Evolutionary conservation across 129 eudicot genomes (phyloP), one percentile per base, ranked within the genome.

Genomic region (Solidago caesia): DNA sequence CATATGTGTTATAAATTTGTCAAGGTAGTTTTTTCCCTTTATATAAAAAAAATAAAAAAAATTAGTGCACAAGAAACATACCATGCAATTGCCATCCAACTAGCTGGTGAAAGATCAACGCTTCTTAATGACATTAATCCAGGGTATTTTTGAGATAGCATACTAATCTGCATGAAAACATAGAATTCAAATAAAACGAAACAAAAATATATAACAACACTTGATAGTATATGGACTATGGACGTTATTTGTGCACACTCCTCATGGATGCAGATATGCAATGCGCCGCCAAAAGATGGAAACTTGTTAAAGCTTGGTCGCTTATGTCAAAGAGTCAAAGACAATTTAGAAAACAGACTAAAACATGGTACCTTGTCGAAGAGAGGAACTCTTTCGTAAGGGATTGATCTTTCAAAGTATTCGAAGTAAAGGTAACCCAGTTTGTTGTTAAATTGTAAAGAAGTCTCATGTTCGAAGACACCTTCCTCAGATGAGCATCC

Each of bases 71-170:
- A 52, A 68, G 62, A 57, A 44, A 70, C 51, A 56, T 51, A 89
- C 96, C 96, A 89, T 62, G 96, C 89, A 52, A 89, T 87, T 25
- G 96, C 87, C 89, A 89, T 78, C 96, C 96, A 89, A 80, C 96
- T 89, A 80, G 91, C 96, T 5, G 96, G 96, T 41, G 91, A 89
- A 81, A 89, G 96, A 75, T 89, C 92, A 3, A 87, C 96, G 43
- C 92, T 89, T 83, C 96, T 87, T 80, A 89, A 72, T 47, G 96
- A 82, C 96, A 87, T 84, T 62, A 89, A 77, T 73, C 96, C 92
- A 2, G 92, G 92, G 80, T 82, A 81, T 53, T 85, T 87, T 85
- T 82, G 80, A 59, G 96, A 86, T 62, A 90, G 75, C 75, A 81
- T 82, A 78, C 75, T 66, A 42, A 90, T 85, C 96, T 90, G 78